phyloP scores from a whole-genome alignment of 2,329 filamentous ascomycete species.

The Fusarium heterosporum region DNA sequence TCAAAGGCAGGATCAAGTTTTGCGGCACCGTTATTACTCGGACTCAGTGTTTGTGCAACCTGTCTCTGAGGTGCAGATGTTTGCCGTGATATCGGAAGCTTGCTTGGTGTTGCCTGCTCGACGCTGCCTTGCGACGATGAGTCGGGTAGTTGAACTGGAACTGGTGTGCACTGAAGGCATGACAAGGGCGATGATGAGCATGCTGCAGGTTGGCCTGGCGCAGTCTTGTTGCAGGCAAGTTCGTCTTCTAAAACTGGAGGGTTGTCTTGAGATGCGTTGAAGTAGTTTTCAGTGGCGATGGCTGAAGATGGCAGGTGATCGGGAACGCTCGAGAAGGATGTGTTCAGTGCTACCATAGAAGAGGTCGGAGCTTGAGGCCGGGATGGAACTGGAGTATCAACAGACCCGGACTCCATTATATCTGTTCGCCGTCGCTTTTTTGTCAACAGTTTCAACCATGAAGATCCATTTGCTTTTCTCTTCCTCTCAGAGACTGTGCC shows the following conservation, averaged over 20 bases:
- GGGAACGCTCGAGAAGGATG: conserved; percentile 40
- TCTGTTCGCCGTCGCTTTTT: conserved; percentile 48
- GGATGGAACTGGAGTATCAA: conserved; percentile 38
- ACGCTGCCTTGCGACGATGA: conserved; percentile 16
- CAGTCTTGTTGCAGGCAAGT: conserved; percentile 23
- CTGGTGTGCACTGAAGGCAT: conserved; percentile 28
- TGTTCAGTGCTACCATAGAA: conserved; percentile 8
- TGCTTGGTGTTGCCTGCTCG: conserved; percentile 24
- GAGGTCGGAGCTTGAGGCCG: conserved; percentile 10
- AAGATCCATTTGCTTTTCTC: conserved; percentile 44
- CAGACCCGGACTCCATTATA: conserved; percentile 36
- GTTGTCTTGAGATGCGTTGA: not conserved
- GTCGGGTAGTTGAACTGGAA: conserved; percentile 1
- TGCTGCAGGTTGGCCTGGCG: conserved; percentile 37
- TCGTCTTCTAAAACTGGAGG: conserved; percentile 29
- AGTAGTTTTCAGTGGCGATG: conserved; percentile 1
- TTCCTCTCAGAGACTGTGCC: conserved; percentile 39
- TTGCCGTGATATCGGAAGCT: not conserved
- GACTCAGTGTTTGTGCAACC: not conserved
- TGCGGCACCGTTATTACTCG: not conserved
- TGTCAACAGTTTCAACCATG: conserved; percentile 50
- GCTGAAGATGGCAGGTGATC: conserved; percentile 32
- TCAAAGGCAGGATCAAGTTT: conserved; percentile 22
- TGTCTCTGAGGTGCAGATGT: not conserved
- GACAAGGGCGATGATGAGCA: conserved; percentile 48